A percentile compares a stretch with the other conserved stretches of the same genome.
These are phyloP conservation scores for Suillus plorans DNA, from an alignment of 768 basidiomycete genomes.

Conservation along the genomic window DNA sequence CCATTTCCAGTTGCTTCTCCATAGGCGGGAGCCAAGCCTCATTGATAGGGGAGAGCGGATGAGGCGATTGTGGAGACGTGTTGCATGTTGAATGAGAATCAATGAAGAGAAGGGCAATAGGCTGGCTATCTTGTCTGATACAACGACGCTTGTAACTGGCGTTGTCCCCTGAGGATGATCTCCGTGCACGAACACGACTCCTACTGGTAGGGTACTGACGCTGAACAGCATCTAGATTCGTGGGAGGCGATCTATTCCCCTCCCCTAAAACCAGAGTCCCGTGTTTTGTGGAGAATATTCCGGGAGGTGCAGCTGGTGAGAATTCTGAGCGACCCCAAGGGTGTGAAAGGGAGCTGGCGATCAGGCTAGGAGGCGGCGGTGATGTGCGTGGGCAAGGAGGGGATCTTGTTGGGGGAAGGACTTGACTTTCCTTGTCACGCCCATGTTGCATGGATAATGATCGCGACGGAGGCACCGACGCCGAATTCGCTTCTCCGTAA, in stretches of 20 bases:
- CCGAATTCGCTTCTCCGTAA: background rate
- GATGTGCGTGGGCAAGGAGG: background rate
- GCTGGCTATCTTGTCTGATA: background rate
- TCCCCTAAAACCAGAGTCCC: background rate
- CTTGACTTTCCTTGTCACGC: background rate
- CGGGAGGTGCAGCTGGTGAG: background rate
- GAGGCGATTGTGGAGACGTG: background rate
- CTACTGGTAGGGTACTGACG: background rate
- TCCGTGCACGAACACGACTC: background rate
- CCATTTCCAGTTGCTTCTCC: conserved; percentile 1
- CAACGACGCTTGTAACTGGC: background rate
- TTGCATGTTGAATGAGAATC: background rate
- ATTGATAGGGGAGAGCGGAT: background rate
- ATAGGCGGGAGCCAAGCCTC: background rate
- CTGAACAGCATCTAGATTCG: background rate
- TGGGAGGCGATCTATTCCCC: background rate
- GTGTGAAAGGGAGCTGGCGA: background rate
- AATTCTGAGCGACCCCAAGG: background rate
- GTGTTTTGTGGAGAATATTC: background rate
- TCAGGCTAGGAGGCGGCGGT: background rate
- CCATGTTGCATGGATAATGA: background rate
- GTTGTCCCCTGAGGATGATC: background rate
- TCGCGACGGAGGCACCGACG: background rate
- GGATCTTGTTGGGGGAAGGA: too few relatives aligned
- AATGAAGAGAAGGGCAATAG: background rate